A percentile compares a stretch with the other conserved stretches of the same genome.
phyloP scores from a whole-genome alignment of 176 grass and related monocot genomes.

The maize (Zea mays) region Zm-B73-REFERENCE-NAM-5.0 NC_050099.1:6011501-6012000 shows the following conservation, averaged over 20 bases:
- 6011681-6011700: slow-evolving; percentile 18
- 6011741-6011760: slow-evolving; percentile 51
- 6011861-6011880: slow-evolving; percentile 76
- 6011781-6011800: slow-evolving; percentile 70
- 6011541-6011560: neutral
- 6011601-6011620: neutral
- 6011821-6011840: slow-evolving; percentile 57
- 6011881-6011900: slow-evolving; percentile 61
- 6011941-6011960: slow-evolving; percentile 68
- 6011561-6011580: neutral
- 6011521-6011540: neutral
- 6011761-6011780: slow-evolving; percentile 63
- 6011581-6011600: neutral
- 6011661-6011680: slow-evolving; percentile 15
- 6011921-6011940: slow-evolving; percentile 63
- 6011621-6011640: neutral
- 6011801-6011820: slow-evolving; percentile 58
- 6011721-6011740: slow-evolving; percentile 80
- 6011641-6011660: neutral
- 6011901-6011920: slow-evolving; percentile 49
- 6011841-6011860: slow-evolving; percentile 53
- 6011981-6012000: slow-evolving; percentile 71
- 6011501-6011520: neutral
- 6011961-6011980: slow-evolving; percentile 56
- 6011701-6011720: slow-evolving; percentile 80